A percentile compares a stretch with the other conserved stretches of the same genome.
phyloP scores from a whole-genome alignment of 768 basidiomycete genomes.

The Calocera cornea region DNA sequence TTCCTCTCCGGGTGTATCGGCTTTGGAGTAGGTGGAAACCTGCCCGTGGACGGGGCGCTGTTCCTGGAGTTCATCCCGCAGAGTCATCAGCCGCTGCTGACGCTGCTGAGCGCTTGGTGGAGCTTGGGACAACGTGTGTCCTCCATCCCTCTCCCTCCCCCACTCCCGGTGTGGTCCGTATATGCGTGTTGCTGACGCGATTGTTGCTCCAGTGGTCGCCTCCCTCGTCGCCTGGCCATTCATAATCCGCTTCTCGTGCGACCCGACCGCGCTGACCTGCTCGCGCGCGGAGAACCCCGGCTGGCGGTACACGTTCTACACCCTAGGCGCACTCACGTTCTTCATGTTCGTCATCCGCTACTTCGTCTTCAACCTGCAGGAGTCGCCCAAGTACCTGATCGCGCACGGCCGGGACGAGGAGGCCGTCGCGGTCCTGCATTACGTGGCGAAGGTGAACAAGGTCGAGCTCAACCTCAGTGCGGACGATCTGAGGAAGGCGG shows the following conservation, averaged over 20 bases:
- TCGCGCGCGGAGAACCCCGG: slow-evolving; percentile 41
- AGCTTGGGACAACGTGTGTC: slow-evolving; percentile 31
- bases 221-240: slow-evolving; percentile 43
- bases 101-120: slow-evolving; percentile 22
- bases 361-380: slow-evolving; percentile 44
- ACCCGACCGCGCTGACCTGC: slow-evolving; percentile 30
- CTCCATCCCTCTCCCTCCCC: too few species aligned
- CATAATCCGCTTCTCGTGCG: slow-evolving; percentile 43
- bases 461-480: slow-evolving; percentile 33
- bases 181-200: slow-evolving; percentile 29
- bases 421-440: slow-evolving; percentile 37
- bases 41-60: slow-evolving; percentile 26
- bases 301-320: slow-evolving; percentile 44
- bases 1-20: slow-evolving; percentile 33
- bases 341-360: slow-evolving; percentile 42
- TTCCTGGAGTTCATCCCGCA: slow-evolving; percentile 21
- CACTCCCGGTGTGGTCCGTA: too few species aligned
- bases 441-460: slow-evolving; percentile 37
- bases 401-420: slow-evolving; percentile 44
- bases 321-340: slow-evolving; percentile 33
- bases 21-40: slow-evolving; percentile 42
- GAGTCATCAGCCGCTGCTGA: slow-evolving; percentile 32
- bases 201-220: slow-evolving; percentile 36
- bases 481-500: slow-evolving; percentile 26
- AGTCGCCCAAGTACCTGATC: slow-evolving; percentile 49